Evolutionary conservation across 2,329 filamentous ascomycete genomes (phyloP), one percentile per base, ranked within the genome.

Genomic region (Fusarium globosum): DNA sequence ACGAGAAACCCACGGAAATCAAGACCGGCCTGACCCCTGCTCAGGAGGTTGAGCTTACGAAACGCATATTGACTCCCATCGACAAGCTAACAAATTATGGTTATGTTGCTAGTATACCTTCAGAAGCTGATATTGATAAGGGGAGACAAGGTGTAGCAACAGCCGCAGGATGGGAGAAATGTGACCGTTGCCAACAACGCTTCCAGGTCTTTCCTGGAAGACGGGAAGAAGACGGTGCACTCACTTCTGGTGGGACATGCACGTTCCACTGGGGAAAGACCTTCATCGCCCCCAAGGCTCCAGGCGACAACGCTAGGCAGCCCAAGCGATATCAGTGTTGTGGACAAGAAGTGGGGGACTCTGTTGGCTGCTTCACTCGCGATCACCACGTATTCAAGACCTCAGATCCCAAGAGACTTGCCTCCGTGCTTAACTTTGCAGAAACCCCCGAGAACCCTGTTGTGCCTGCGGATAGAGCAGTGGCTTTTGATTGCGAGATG

Each of bases 401-500:
- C 15, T 91, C 88, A 1, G 92, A 95, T 66, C 84, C 90, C 2
- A 94, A 94, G 72, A 88, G 95, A 28, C 86, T 99, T 33, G 94
- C 95, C 0, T 85, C 91, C 1, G 84, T 96, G 7, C 87, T 97
- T 77, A 95, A 96, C 58, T 99, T 97, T 80, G 88, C 90, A 64
- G 83, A 89, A 69, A 98, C 96, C 0, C 95, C 95, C 0, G 82
- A 86, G 18, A 95, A 94, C 73, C 80, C 84, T 3, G 77, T 83
- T 5, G 86, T 84, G 4, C 83, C 85, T 0, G 77, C 81, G 3
- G 84, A 88, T 59, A 88, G 89, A 41, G 94, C 93, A 6, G 90
- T 98, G 16, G 93, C 91, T 72, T 96, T 99, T 77, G 96, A 99
- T 81, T 98, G 96, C 78, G 96, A 99, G 80, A 99, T 99, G 96